Evolutionary conservation across 2,329 filamentous ascomycete genomes (phyloP).

Genomic region (Cryphonectria carpinicola): DNA sequence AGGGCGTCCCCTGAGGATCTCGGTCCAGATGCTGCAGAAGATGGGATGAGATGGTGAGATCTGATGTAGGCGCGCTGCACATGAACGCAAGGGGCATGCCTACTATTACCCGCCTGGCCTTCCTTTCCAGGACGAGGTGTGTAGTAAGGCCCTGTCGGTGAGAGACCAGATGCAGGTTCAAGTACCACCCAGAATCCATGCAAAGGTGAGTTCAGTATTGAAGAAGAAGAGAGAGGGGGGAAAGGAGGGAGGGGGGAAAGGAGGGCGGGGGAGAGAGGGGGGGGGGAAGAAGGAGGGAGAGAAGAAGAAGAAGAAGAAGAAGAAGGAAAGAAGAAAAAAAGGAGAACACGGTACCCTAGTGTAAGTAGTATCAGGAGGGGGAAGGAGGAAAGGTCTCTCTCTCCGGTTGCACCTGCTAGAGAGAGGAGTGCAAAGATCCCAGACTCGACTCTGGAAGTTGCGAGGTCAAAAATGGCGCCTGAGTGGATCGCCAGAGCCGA

Average conservation of each 20-base stretch:
- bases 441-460: not conserved
- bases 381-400: not conserved
- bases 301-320: too few species aligned
- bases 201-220: not conserved
- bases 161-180: not conserved
- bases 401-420: not conserved
- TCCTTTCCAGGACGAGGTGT: not conserved
- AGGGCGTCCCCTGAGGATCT: not conserved
- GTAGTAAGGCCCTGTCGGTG: not conserved
- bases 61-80: slow-evolving; percentile 1
- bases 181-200: not conserved
- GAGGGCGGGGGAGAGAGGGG: too few species aligned
- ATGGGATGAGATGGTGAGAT: not conserved
- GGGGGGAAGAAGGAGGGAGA: too few species aligned
- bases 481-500: not conserved
- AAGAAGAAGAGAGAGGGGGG: too few species aligned
- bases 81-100: not conserved
- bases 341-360: not conserved
- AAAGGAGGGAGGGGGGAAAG: too few species aligned
- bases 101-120: not conserved
- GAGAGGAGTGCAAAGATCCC: not conserved
- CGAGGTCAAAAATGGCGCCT: not conserved
- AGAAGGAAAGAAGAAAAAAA: not conserved
- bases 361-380: not conserved
- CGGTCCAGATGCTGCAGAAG: not conserved